Conservation (phyloP, 441 rosid species). For the Erodium trifolium region DNA sequence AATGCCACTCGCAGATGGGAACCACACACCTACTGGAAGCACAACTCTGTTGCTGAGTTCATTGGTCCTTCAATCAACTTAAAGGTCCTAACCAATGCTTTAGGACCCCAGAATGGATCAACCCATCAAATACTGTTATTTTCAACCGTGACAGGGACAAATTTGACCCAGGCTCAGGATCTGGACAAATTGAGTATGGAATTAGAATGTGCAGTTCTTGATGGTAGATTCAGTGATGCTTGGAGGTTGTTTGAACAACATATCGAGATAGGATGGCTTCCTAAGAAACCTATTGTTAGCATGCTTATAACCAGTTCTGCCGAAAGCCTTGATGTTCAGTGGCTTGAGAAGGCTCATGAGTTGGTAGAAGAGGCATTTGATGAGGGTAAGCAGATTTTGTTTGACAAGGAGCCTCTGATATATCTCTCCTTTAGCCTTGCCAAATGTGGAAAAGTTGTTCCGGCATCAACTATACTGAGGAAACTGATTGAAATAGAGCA, state of each 20-base stretch:
- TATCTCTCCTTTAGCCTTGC: slow-evolving; percentile 70
- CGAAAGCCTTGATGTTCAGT: slow-evolving; percentile 42
- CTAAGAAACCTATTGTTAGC: slow-evolving; percentile 58
- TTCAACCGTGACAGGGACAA: slow-evolving; percentile 41
- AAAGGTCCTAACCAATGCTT: slow-evolving; percentile 3
- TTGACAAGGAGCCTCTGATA: slow-evolving; percentile 64
- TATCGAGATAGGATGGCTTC: slow-evolving; percentile 76
- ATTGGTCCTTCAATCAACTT: slow-evolving; percentile 1
- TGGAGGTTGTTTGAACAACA: slow-evolving; percentile 69
- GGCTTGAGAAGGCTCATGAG: slow-evolving; percentile 55
- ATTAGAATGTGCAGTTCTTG: slow-evolving; percentile 53
- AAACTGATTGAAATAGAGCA: slow-evolving; percentile 57
- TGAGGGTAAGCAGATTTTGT: slow-evolving; percentile 63
- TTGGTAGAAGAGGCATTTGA: slow-evolving; percentile 58
- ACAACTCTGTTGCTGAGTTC: slow-evolving; percentile 8
- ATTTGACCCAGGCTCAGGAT: slow-evolving; percentile 73
- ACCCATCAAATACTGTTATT: slow-evolving; percentile 20
- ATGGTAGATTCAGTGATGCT: slow-evolving; percentile 35
- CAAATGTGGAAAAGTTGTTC: slow-evolving; percentile 53
- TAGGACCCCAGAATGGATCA: slow-evolving; percentile 13
- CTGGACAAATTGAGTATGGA: slow-evolving; percentile 54
- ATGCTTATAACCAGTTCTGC: slow-evolving; percentile 46
- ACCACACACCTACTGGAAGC: slow-evolving; percentile 13
- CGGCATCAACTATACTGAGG: slow-evolving; percentile 71
- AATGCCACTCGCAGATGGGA: slow-evolving; percentile 12